Evolutionary conservation across 768 basidiomycete species (phyloP), one percentile per base, ranked within the genome.

Genomic region (Crepidotus variabilis): DNA sequence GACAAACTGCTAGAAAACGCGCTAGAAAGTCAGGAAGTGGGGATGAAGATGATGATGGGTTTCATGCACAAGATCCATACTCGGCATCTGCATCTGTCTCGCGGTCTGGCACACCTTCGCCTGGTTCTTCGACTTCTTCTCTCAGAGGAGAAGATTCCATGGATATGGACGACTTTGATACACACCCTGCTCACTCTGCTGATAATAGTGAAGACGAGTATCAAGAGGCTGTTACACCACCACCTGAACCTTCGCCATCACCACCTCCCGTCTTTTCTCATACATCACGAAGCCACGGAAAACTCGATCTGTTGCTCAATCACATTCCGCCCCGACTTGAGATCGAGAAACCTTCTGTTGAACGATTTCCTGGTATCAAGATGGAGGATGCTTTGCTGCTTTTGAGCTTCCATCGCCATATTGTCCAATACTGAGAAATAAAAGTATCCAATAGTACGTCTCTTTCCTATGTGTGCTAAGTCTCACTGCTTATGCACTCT

Each of bases 1-100:
- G 90, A 35, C 90, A 92, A 72, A 88, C 87, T 16, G 80, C 89
- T n/a, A 74, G 89, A 45, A 90, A 85, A 70, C 83, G 89, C 21
- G 79, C 81, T 55, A 84, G 78, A 71, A 81, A 73, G 60, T 67
- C 71, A 21, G 72, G 74, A 52, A 74, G 78, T 62, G 71, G 74
- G 20, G 79, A 74, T 58, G 76, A 77, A 51, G 78, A 77, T 57
- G 76, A 80, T 49, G 79, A 80, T 60, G 75, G 74, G 57, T 75
- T 75, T 55, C 72, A 76, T 55, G 67, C 65, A 36, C 63, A 68
- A 56, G 68, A 70, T 56, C 60, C 69, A 13, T 72, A 71, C 55
- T 80, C 75, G 6, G 68, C 73, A 24, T 80, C 75, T 5, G 68
- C 73, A 20, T 63, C 76, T 35, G 72, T 66, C n/a, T 86, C 85